Conservation (phyloP, 169 alveolate genomes). For the Plasmodium sp. region DNA sequence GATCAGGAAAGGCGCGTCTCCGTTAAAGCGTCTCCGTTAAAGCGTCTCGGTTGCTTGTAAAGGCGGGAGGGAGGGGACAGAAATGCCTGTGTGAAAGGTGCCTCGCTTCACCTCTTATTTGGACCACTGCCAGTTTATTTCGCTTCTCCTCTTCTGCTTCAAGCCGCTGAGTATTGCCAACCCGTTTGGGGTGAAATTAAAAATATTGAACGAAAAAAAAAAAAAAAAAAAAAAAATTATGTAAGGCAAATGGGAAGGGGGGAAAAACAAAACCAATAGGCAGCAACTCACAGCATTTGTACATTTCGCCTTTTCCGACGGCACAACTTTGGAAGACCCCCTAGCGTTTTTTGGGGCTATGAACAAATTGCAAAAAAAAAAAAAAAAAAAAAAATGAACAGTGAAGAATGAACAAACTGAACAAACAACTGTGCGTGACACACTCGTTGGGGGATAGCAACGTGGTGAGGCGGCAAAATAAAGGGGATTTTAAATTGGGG, state of each 20-base stretch:
- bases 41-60: neutral
- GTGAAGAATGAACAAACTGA: neutral
- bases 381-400: neutral
- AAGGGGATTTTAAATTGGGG: neutral
- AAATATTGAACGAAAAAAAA: neutral
- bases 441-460: neutral
- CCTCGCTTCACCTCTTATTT: neutral
- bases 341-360: neutral
- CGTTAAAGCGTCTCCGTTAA: neutral
- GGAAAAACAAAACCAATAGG: neutral
- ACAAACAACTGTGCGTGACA: neutral
- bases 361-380: neutral
- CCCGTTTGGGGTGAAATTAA: neutral
- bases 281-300: neutral
- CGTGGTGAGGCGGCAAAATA: neutral
- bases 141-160: neutral
- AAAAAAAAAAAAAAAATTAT: neutral
- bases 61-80: neutral
- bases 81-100: neutral
- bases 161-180: neutral
- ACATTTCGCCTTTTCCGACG: neutral
- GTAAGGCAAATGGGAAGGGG: neutral
- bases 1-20: neutral
- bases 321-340: neutral
- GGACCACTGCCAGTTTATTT: neutral